Percentiles rank a stretch among this genome's conserved stretches.
Conservation (phyloP, 2,329 filamentous ascomycete species). For the Nothopassalora personata region DNA sequence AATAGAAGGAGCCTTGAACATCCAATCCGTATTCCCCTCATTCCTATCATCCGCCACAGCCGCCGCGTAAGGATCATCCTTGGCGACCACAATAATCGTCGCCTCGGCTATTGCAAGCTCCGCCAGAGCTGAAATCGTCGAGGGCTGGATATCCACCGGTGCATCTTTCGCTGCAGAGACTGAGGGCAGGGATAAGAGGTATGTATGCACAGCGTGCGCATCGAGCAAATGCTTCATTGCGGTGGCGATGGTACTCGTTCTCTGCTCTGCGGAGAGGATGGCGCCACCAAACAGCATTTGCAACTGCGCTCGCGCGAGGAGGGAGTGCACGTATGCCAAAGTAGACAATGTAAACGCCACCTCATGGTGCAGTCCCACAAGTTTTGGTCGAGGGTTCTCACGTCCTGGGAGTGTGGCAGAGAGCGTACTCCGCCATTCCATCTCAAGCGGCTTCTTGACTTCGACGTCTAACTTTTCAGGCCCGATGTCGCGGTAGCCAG, state of each 20-base stretch:
- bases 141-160: slow-evolving; percentile 39
- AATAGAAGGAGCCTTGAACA: slow-evolving; percentile 85
- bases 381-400: slow-evolving; percentile 60
- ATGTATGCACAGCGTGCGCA: slow-evolving; percentile 71
- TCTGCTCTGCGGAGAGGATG: slow-evolving; percentile 59
- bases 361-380: slow-evolving; percentile 75
- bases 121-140: slow-evolving; percentile 42
- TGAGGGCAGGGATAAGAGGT: slow-evolving; percentile 49
- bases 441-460: slow-evolving; percentile 61
- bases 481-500: slow-evolving; percentile 38
- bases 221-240: slow-evolving; percentile 75
- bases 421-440: slow-evolving; percentile 78
- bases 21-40: slow-evolving; percentile 84
- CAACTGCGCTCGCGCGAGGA: slow-evolving; percentile 67
- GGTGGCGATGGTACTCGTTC: slow-evolving; percentile 62
- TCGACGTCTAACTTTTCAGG: slow-evolving; percentile 63
- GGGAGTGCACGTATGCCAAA: slow-evolving; percentile 66
- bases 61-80: slow-evolving; percentile 89
- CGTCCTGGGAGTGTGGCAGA: slow-evolving; percentile 59
- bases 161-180: slow-evolving; percentile 45
- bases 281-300: slow-evolving; percentile 67
- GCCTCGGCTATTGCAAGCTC: slow-evolving; percentile 77
- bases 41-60: slow-evolving; percentile 77
- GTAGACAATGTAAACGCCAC: slow-evolving; percentile 73
- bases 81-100: slow-evolving; percentile 81